phyloP scores from a whole-genome alignment of 257 asterid species.

The Orobanche coerulescens region DNA sequence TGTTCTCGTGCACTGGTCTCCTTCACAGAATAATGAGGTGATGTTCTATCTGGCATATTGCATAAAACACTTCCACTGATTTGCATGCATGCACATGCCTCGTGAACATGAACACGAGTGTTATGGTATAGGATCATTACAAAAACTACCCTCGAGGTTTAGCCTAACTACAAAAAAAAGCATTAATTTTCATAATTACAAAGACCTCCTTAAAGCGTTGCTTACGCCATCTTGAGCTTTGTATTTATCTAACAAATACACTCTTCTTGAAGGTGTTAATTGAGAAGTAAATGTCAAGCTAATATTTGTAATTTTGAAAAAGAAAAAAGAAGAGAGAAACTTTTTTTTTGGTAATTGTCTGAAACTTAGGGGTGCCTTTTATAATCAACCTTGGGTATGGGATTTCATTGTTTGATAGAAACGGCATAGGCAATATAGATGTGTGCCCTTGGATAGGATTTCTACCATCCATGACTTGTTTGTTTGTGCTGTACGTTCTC shows the following conservation, averaged over 20 bases:
- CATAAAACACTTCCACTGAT: neutral
- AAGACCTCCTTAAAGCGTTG: neutral
- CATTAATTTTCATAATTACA: neutral
- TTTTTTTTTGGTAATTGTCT: neutral
- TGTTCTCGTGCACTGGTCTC: conserved; percentile 83
- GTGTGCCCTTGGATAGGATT: too few relatives aligned
- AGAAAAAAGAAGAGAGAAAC: too few relatives aligned
- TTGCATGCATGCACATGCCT: neutral
- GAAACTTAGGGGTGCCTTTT: neutral
- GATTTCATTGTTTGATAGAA: too few relatives aligned
- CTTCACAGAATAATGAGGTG: conserved; percentile 69
- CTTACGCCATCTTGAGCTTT: too few relatives aligned
- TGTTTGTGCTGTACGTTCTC: too few relatives aligned
- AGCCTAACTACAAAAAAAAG: too few relatives aligned
- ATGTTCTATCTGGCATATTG: neutral
- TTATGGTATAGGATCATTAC: neutral
- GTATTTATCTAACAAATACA: neutral
- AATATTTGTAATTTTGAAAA: neutral
- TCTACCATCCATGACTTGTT: too few relatives aligned
- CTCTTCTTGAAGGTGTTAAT: too few relatives aligned
- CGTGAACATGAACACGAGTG: too few relatives aligned
- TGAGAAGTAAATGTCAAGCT: too few relatives aligned
- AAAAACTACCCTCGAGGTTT: neutral
- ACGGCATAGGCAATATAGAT: too few relatives aligned
- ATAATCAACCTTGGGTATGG: neutral